phyloP scores from a whole-genome alignment of 345 rosid species.

The Moricandia arvensis region DNA sequence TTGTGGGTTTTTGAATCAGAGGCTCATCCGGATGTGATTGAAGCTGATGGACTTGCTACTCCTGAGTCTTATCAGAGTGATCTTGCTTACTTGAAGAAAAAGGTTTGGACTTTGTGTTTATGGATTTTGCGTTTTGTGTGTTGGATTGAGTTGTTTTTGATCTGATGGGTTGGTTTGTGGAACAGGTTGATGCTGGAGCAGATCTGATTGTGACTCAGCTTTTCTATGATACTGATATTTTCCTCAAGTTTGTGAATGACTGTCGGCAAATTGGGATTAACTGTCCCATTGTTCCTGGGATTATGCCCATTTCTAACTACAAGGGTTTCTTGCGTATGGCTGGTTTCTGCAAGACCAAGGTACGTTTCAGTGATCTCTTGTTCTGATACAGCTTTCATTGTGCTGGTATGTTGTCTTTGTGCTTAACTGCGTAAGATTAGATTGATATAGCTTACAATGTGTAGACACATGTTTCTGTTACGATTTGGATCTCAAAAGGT shows the following conservation, averaged over 20 bases:
- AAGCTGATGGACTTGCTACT: constrained; percentile 64
- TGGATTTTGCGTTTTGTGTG: constrained; percentile 11
- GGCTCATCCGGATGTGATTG: constrained; percentile 94
- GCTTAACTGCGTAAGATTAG: neutral
- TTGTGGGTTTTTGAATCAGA: constrained; percentile 41
- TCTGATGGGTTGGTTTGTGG: constrained; percentile 24
- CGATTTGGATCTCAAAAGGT: no score
- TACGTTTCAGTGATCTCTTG: constrained; percentile 23
- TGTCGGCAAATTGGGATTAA: constrained; percentile 86
- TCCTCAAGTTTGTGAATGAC: constrained; percentile 89
- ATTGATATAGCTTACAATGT: neutral
- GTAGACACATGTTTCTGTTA: neutral
- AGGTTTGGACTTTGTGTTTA: constrained; percentile 42
- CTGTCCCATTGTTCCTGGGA: constrained; percentile 94
- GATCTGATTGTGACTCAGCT: constrained; percentile 85
- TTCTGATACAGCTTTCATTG: neutral
- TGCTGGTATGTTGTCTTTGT: neutral
- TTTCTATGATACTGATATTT: constrained; percentile 86
- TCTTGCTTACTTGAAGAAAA: constrained; percentile 83
- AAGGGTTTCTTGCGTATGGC: constrained; percentile 93
- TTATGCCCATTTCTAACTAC: constrained; percentile 94
- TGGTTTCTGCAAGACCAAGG: constrained; percentile 97
- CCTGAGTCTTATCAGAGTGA: constrained; percentile 70
- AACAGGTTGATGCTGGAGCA: constrained; percentile 96
- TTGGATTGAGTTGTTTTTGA: neutral